Evolutionary conservation across 2,329 filamentous ascomycete genomes (phyloP).

Genomic region (Aphanoascus verrucosus): DNA sequence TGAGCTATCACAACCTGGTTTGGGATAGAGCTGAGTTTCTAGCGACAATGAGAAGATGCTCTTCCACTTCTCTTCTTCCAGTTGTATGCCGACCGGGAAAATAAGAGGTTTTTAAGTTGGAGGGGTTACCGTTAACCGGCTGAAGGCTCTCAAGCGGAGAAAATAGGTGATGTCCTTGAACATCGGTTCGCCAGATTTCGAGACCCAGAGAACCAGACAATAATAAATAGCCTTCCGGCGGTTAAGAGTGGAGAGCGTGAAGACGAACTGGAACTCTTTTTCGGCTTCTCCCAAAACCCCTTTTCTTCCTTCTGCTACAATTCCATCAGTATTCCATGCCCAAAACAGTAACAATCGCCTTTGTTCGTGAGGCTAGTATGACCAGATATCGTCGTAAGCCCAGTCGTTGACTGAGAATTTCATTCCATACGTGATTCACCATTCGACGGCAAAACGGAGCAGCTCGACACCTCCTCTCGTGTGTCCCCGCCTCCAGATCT

Average conservation of each 20-base stretch:
- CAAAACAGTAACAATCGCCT: conserved; percentile 7
- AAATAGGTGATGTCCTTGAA: too few relatives aligned
- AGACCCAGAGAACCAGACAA: too few relatives aligned
- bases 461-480: background rate
- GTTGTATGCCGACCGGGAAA: too few relatives aligned
- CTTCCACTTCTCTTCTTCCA: too few relatives aligned
- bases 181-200: too few relatives aligned
- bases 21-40: too few relatives aligned
- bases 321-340: background rate
- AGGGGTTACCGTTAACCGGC: too few relatives aligned
- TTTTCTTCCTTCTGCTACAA: background rate
- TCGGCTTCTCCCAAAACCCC: background rate
- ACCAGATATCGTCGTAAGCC: background rate
- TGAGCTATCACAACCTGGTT: too few relatives aligned
- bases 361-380: background rate
- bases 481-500: conserved; percentile 6
- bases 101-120: too few relatives aligned
- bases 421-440: background rate
- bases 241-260: background rate
- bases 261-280: background rate
- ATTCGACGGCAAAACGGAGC: background rate
- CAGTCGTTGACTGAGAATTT: background rate
- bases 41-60: too few relatives aligned
- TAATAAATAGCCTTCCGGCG: background rate
- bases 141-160: too few relatives aligned